Evolutionary conservation across 1,284 basidiomycete species (phyloP).

Genomic region (Cryptococcus deneoformans): DNA sequence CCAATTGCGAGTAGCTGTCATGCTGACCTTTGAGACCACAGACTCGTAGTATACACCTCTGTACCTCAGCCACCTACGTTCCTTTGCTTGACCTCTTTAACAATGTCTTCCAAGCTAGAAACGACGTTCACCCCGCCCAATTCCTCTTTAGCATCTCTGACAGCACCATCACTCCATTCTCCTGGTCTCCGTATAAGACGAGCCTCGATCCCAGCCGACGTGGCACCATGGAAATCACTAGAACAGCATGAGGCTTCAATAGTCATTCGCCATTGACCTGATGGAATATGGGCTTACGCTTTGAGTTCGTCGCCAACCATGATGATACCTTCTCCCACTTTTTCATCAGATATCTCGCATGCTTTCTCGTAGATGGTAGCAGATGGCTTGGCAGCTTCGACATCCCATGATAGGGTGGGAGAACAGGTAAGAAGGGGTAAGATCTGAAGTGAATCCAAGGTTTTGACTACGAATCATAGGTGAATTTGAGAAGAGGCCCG

Average conservation of each 20-base stretch:
- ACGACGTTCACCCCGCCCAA: slow-evolving; percentile 32
- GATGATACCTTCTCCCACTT: slow-evolving; percentile 34
- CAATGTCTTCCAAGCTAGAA: slow-evolving; percentile 24
- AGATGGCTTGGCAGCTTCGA: slow-evolving; percentile 43
- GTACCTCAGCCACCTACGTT: slow-evolving; percentile 1
- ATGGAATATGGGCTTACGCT: slow-evolving; percentile 33
- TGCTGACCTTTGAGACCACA: too few species aligned
- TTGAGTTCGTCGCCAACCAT: slow-evolving; percentile 50
- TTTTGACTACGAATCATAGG: slow-evolving; percentile 26
- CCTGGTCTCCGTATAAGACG: slow-evolving; percentile 41
- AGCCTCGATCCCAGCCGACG: slow-evolving; percentile 35
- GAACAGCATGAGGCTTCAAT: too few species aligned
- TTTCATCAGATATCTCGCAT: slow-evolving; percentile 24
- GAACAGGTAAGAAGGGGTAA: slow-evolving; percentile 31
- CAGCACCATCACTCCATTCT: slow-evolving; percentile 47
- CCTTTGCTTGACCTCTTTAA: slow-evolving; percentile 18
- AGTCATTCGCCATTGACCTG: background rate
- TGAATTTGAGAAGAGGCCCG: slow-evolving; percentile 7
- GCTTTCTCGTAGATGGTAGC: slow-evolving; percentile 37
- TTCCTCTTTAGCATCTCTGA: slow-evolving; percentile 29
- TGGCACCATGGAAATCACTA: slow-evolving; percentile 46
- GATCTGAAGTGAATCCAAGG: slow-evolving; percentile 39
- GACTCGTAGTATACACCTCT: too few species aligned
- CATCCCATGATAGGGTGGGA: slow-evolving; percentile 44
- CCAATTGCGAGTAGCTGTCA: too few species aligned